Evolutionary conservation across 148 eudicot species (phyloP).

Genomic region (Oxyria digyna): DNA sequence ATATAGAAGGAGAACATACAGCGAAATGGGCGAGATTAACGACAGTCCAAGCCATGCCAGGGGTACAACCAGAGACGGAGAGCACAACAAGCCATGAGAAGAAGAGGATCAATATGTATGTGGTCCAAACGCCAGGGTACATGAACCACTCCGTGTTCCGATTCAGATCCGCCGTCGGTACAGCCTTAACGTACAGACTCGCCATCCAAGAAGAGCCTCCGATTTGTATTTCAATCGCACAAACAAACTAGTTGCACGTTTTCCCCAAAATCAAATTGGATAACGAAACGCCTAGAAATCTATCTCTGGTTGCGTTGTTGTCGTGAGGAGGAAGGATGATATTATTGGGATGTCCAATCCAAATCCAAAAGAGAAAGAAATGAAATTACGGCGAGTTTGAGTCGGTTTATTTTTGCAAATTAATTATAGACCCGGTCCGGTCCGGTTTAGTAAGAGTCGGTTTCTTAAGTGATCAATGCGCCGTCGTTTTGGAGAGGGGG

Average conservation of each 20-base stretch:
- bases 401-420: too few relatives aligned
- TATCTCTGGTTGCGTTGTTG: conserved; percentile 4
- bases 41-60: conserved; percentile 85
- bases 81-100: conserved; percentile 71
- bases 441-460: neutral
- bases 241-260: neutral
- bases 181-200: conserved; percentile 62
- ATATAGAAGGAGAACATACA: conserved; percentile 18
- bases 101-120: conserved; percentile 60
- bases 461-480: neutral
- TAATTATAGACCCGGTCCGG: neutral
- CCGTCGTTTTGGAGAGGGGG: neutral
- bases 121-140: conserved; percentile 87
- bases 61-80: conserved; percentile 53
- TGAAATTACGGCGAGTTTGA: neutral
- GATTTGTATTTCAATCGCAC: neutral
- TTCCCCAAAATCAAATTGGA: neutral
- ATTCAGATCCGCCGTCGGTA: conserved; percentile 71
- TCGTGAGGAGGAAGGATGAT: neutral
- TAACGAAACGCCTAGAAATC: neutral
- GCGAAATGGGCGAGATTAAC: conserved; percentile 59
- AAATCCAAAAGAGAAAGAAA: neutral
- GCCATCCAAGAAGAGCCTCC: conserved; percentile 32
- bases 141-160: conserved; percentile 86
- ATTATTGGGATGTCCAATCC: neutral